These are phyloP conservation scores for Colletotrichum sidae DNA, from an alignment of 2,329 filamentous ascomycete genomes.

Conservation along the genomic window DNA sequence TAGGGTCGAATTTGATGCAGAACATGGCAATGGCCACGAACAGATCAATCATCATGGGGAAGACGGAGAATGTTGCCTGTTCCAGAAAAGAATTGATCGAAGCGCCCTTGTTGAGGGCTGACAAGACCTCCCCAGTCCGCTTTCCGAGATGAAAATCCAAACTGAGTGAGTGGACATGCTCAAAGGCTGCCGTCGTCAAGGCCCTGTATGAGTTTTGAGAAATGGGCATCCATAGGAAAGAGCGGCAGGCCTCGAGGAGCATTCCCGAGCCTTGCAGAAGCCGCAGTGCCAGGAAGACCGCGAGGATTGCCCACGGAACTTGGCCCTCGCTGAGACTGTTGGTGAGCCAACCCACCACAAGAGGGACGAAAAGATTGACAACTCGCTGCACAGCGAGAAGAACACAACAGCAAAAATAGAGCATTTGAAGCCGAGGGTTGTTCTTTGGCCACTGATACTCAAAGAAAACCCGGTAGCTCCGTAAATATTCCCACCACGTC, in stretches of 20 bases:
- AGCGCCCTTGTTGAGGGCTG: slow-evolving; percentile 93
- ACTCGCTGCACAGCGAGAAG: slow-evolving; percentile 84
- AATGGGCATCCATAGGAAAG: slow-evolving; percentile 94
- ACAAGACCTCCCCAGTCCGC: slow-evolving; percentile 94
- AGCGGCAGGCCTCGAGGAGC: slow-evolving; percentile 83
- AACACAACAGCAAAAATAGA: slow-evolving; percentile 84
- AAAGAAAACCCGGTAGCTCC: slow-evolving; percentile 93
- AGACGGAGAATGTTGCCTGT: slow-evolving; percentile 94
- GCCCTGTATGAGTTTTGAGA: slow-evolving; percentile 97
- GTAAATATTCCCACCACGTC: slow-evolving; percentile 96
- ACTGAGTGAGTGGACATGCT: slow-evolving; percentile 95
- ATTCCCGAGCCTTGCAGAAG: slow-evolving; percentile 91
- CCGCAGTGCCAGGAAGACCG: slow-evolving; percentile 83
- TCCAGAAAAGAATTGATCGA: slow-evolving; percentile 97
- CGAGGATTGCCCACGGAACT: slow-evolving; percentile 73
- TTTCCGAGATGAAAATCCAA: slow-evolving; percentile 97
- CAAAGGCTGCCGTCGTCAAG: slow-evolving; percentile 93
- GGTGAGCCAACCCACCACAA: slow-evolving; percentile 85
- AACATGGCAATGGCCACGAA: slow-evolving; percentile 87
- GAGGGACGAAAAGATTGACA: slow-evolving; percentile 88
- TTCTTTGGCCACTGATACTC: slow-evolving; percentile 97
- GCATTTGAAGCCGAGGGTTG: slow-evolving; percentile 76
- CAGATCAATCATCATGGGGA: slow-evolving; percentile 94
- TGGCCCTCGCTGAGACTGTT: slow-evolving; percentile 64
- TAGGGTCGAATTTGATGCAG: slow-evolving; percentile 76